Percentiles rank a stretch among this genome's conserved stretches.
These are phyloP conservation scores for Fusarium sterilihyphosum DNA, from an alignment of 2,329 filamentous ascomycete species.

Conservation along the genomic window DNA sequence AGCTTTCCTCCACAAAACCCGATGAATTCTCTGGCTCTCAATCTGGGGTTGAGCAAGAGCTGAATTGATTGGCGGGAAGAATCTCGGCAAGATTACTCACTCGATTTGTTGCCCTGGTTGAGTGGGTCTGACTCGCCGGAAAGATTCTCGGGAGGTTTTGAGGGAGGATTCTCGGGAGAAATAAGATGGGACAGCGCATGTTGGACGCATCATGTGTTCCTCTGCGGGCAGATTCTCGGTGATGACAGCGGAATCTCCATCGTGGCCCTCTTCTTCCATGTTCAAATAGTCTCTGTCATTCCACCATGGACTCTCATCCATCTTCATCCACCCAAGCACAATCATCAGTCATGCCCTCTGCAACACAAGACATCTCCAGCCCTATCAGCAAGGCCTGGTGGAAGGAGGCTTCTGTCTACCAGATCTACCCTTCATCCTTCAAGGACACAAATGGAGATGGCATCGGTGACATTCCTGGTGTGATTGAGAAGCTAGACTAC, in stretches of 20 bases:
- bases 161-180: background rate
- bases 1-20: slow-evolving; percentile 11
- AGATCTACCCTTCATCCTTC: slow-evolving; percentile 66
- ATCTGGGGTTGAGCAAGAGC: background rate
- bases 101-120: background rate
- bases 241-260: no score
- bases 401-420: slow-evolving; percentile 59
- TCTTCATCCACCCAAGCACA: background rate
- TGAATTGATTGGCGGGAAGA: background rate
- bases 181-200: background rate
- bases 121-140: background rate
- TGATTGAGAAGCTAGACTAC: slow-evolving; percentile 69
- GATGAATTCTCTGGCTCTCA: slow-evolving; percentile 1
- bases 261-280: background rate
- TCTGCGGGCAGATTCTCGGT: background rate
- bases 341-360: background rate
- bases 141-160: slow-evolving; percentile 11
- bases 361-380: background rate
- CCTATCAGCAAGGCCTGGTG: slow-evolving; percentile 54
- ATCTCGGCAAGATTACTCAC: background rate
- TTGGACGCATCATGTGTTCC: background rate
- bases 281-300: background rate
- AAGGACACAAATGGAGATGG: slow-evolving; percentile 67
- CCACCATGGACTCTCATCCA: background rate
- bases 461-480: slow-evolving; percentile 69